These are phyloP conservation scores for Penicillium olsonii DNA, from an alignment of 2,329 filamentous ascomycete genomes.

Conservation along the genomic window DNA sequence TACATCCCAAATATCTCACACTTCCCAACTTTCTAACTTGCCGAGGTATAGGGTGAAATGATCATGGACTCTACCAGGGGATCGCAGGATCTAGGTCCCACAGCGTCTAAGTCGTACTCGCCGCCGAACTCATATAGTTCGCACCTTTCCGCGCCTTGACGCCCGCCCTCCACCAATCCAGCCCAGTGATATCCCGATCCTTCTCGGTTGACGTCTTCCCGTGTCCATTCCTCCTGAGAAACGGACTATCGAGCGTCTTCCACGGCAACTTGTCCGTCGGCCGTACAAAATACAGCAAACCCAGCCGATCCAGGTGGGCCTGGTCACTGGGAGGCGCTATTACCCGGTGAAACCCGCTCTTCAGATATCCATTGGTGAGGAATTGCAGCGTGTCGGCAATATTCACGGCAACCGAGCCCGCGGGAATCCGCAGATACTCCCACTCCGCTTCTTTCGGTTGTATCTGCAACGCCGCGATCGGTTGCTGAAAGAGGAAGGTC, in stretches of 20 bases:
- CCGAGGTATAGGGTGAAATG: too few relatives aligned
- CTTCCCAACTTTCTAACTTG: too few relatives aligned
- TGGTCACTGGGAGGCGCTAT: slow-evolving; percentile 50
- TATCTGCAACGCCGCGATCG: slow-evolving; percentile 59
- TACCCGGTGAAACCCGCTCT: slow-evolving; percentile 50
- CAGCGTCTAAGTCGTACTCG: background rate
- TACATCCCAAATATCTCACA: too few relatives aligned
- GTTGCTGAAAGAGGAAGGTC: slow-evolving; percentile 60
- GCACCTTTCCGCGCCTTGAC: slow-evolving; percentile 20
- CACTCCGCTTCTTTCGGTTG: slow-evolving; percentile 48
- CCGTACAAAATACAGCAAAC: slow-evolving; percentile 49
- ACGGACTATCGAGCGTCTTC: slow-evolving; percentile 30
- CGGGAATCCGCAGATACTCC: slow-evolving; percentile 51
- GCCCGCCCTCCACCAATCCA: slow-evolving; percentile 29
- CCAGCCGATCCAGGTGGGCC: slow-evolving; percentile 38
- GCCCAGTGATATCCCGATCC: slow-evolving; percentile 16
- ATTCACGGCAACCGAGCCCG: slow-evolving; percentile 54
- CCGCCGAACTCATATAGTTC: background rate
- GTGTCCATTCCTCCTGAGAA: slow-evolving; percentile 36
- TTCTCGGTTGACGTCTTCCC: slow-evolving; percentile 10
- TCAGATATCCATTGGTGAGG: slow-evolving; percentile 52
- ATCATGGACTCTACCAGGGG: too few relatives aligned
- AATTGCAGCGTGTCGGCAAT: slow-evolving; percentile 52
- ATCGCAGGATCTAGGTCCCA: background rate
- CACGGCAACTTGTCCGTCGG: slow-evolving; percentile 35